Conservation (phyloP, 2,329 filamentous ascomycete genomes). For the Proliferodiscus dingleyae region DNA sequence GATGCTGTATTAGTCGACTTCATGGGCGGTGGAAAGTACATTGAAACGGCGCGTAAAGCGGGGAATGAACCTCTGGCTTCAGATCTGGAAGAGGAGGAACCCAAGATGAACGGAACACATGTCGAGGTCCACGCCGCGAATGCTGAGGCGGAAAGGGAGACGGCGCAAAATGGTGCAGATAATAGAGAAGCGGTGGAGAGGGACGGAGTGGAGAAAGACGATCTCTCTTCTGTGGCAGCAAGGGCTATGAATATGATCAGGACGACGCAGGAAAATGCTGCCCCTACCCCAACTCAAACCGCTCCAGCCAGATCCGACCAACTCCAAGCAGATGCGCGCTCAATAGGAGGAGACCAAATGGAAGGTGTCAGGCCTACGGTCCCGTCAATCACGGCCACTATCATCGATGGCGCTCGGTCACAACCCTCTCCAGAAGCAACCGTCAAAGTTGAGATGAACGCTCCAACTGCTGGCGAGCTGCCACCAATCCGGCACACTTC, state of each 20-base stretch:
- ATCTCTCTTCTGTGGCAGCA: conserved; percentile 9
- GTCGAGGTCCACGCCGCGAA: conserved; percentile 24
- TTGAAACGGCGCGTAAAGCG: conserved; percentile 58
- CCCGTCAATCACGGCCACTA: conserved; percentile 17
- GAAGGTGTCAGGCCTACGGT: conserved; percentile 20
- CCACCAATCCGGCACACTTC: conserved; percentile 27
- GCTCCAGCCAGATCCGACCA: background rate
- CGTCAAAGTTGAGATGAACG: conserved; percentile 15
- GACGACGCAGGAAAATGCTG: background rate
- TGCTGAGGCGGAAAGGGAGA: conserved; percentile 14
- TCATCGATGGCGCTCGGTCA: conserved; percentile 6
- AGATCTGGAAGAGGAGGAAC: conserved; percentile 39
- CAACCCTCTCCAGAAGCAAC: conserved; percentile 13
- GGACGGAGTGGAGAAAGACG: conserved; percentile 6
- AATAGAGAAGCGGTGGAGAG: background rate
- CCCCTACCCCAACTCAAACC: background rate
- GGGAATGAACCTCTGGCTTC: conserved; percentile 48
- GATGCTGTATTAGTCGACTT: conserved; percentile 63
- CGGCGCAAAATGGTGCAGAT: conserved; percentile 1
- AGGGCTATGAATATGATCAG: conserved; percentile 2
- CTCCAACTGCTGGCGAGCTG: conserved; percentile 21
- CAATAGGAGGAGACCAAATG: conserved; percentile 10
- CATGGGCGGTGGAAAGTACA: conserved; percentile 58
- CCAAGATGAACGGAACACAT: conserved; percentile 14
- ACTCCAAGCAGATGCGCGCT: background rate